Percentiles rank a stretch among this genome's conserved stretches.
Evolutionary conservation across 2,329 filamentous ascomycete species (phyloP).

Genomic region (Aphanocladium album): DNA sequence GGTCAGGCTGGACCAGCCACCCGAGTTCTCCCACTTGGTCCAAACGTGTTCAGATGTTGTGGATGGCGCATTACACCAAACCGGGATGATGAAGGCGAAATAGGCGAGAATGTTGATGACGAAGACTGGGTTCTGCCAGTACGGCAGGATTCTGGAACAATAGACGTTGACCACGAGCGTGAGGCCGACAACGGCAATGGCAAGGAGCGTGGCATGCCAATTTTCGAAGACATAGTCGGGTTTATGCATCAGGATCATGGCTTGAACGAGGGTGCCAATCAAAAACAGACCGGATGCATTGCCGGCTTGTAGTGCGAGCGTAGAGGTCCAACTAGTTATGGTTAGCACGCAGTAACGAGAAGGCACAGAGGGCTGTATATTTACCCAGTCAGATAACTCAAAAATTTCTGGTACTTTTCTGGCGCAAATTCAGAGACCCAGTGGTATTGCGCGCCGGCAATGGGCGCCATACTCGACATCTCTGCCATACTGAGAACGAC

Average conservation of each 20-base stretch:
- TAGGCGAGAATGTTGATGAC: constrained; percentile 14
- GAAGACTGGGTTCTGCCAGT: constrained; percentile 16
- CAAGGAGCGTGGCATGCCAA: constrained; percentile 15
- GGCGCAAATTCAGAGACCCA: constrained; percentile 13
- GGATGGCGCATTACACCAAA: constrained; percentile 16
- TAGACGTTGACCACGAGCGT: constrained; percentile 11
- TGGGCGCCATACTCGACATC: constrained; percentile 11
- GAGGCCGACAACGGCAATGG: constrained; percentile 8
- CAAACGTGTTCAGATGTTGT: constrained; percentile 14
- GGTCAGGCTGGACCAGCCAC: constrained; percentile 14
- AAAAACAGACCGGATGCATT: constrained; percentile 14
- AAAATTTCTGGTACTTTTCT: constrained; percentile 12
- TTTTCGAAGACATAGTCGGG: constrained; percentile 6
- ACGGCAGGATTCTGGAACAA: constrained; percentile 12
- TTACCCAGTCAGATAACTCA: constrained; percentile 13
- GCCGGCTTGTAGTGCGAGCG: constrained; percentile 16
- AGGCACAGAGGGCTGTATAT: not conserved
- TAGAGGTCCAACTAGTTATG: constrained; percentile 13
- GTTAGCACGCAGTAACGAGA: not conserved
- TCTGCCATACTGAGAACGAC: constrained; percentile 12
- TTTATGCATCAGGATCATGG: constrained; percentile 14
- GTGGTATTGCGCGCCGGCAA: constrained; percentile 12
- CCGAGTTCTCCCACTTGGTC: constrained; percentile 14
- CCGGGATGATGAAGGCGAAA: constrained; percentile 14
- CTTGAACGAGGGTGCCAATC: constrained; percentile 14